Evolutionary conservation across 768 basidiomycete species (phyloP).

Genomic region (Chiua virens): DNA sequence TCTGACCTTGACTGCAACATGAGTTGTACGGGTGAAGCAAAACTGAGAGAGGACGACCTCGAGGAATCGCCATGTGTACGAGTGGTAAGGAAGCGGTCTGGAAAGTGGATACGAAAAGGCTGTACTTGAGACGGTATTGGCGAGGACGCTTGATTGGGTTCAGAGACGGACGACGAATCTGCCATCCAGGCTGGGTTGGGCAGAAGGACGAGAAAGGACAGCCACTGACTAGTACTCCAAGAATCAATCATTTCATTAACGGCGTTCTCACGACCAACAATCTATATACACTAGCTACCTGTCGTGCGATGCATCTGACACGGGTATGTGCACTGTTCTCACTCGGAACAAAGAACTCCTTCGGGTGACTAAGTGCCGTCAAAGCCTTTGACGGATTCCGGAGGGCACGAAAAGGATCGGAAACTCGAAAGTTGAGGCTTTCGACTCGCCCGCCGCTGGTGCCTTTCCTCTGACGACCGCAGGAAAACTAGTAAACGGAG

Average conservation of each 20-base stretch:
- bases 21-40: constrained; percentile 15
- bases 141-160: constrained; percentile 15
- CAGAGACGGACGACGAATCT: constrained; percentile 24
- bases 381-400: background rate
- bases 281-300: no score
- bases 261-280: constrained; percentile 17
- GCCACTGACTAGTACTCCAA: background rate
- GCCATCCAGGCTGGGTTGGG: constrained; percentile 25
- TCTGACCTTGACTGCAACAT: constrained; percentile 15
- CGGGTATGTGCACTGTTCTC: constrained; percentile 7
- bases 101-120: constrained; percentile 35
- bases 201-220: background rate
- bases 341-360: background rate
- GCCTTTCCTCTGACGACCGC: background rate
- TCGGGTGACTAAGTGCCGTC: background rate
- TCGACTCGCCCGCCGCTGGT: background rate
- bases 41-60: constrained; percentile 31
- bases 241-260: background rate
- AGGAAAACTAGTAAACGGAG: constrained; percentile 4
- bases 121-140: constrained; percentile 12
- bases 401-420: constrained; percentile 12
- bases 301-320: constrained; percentile 7
- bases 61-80: constrained; percentile 28
- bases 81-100: constrained; percentile 29
- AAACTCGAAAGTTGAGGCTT: constrained; percentile 1